Conservation (phyloP, 2,329 filamentous ascomycete genomes). For the Colletotrichum musae region DNA sequence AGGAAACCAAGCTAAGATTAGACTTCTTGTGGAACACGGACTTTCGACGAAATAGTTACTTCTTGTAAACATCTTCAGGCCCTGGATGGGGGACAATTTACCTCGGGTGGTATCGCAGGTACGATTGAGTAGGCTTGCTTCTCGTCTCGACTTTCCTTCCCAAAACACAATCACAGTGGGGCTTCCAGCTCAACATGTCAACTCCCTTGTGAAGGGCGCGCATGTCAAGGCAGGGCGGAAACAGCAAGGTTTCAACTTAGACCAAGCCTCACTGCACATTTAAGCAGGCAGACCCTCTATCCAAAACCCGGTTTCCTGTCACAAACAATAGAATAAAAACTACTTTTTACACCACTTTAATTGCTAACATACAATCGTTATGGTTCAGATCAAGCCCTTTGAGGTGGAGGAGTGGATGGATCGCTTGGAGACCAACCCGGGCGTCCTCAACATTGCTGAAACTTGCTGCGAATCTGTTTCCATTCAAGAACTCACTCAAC, state of each 20-base stretch:
- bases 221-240: background rate
- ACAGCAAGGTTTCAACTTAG: too few species aligned
- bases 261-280: too few species aligned
- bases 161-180: background rate
- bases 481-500: constrained; percentile 72
- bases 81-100: too few species aligned
- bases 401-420: constrained; percentile 82
- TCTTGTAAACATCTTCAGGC: too few species aligned
- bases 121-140: too few species aligned
- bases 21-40: too few species aligned
- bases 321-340: too few species aligned
- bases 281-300: too few species aligned
- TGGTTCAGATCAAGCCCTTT: constrained; percentile 61
- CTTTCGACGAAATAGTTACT: too few species aligned
- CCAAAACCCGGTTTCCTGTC: too few species aligned
- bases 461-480: constrained; percentile 84
- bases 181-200: background rate
- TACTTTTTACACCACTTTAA: background rate
- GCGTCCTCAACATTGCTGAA: constrained; percentile 80
- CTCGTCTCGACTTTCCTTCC: background rate
- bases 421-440: constrained; percentile 68
- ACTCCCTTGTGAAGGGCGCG: background rate
- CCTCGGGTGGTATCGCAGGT: too few species aligned
- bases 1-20: too few species aligned
- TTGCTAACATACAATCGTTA: constrained; percentile 38